These are phyloP conservation scores for Mimosa bimucronata DNA, from an alignment of 306 rosid genomes.

Conservation along the genomic window DNA sequence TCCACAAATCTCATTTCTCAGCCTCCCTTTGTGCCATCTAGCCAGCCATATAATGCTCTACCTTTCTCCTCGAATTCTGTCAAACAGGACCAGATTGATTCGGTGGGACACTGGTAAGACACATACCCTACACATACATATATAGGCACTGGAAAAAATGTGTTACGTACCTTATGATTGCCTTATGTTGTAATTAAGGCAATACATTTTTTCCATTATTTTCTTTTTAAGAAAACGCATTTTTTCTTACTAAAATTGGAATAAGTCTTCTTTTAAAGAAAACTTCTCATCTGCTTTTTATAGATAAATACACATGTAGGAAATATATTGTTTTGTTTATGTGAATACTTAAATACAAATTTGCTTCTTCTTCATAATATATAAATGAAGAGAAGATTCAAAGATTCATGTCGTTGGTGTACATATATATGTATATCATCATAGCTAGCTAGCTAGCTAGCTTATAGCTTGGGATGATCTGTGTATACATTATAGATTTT, in stretches of 20 bases:
- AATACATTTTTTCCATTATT: background rate
- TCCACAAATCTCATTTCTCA: slow-evolving; percentile 56
- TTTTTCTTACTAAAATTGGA: background rate
- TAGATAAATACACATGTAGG: background rate
- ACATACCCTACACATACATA: background rate
- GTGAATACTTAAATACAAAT: background rate
- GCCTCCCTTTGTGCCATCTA: slow-evolving; percentile 46
- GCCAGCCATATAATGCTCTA: slow-evolving; percentile 52
- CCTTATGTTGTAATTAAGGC: background rate
- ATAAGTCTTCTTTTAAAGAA: background rate
- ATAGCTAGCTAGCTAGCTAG: background rate
- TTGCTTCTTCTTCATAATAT: slow-evolving; percentile 3
- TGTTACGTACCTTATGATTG: too few species aligned
- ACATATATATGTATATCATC: too few species aligned
- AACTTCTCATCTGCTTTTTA: background rate
- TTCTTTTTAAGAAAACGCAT: background rate
- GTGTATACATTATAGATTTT: background rate
- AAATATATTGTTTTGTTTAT: slow-evolving; percentile 12
- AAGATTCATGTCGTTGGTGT: background rate
- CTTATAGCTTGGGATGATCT: background rate
- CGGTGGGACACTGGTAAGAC: slow-evolving; percentile 51
- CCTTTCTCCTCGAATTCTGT: slow-evolving; percentile 61
- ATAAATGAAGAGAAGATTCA: background rate
- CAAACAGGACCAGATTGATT: slow-evolving; percentile 65
- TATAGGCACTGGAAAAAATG: background rate